Evolutionary conservation across 1,284 basidiomycete species (phyloP), one percentile per base, ranked within the genome.

Genomic region (Puccinia coronata): DNA sequence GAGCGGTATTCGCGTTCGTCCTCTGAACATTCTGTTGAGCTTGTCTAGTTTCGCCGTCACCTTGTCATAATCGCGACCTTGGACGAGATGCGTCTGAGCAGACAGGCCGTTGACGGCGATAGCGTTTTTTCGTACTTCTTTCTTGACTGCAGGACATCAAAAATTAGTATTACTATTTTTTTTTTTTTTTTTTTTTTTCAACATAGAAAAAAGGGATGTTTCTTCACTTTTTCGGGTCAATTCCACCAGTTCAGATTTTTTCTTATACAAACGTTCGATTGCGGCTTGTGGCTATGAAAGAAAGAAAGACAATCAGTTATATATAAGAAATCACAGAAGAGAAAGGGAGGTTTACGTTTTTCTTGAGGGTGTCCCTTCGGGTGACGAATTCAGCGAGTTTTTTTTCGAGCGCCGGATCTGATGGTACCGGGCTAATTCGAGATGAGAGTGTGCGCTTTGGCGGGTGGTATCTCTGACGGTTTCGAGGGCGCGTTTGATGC

Each of bases 61-160:
- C 88, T 94, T 96, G 84, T 99, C 97, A 43, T 96, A 89, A 83
- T 98, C 96, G 83, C 91, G 92, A 49, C 96, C 97, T 87, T 99
- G 96, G 28, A 95, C 92, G 14, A 99, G 90, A 8, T 93, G 93
- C 75, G 92, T 91, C 87, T 98, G 95, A 1, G 96, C 96, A 3
- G 95, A 96, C 86, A 93, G 96, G 11, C 94, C 92, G 86, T 98
- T 98, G 89, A 98, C 96, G 82, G 92, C 91, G 82, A 97, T 89
- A 86, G 96, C 98, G 85, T 98, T 95, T 77, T 89, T 86, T 98
- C 95, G 87, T 98, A 99, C 85, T 95, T 94, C 86, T 97, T 94
- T 83, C 93, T 91, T 0, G 96, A 93, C 87, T 89, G 84, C 82
- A 83, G 82, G 36, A 61, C 18, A 75, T 11, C 31, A n/a, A 18